Evolutionary conservation across 2,329 filamentous ascomycete species (phyloP).

Genomic region (Aspergillus quadricinctus): DNA sequence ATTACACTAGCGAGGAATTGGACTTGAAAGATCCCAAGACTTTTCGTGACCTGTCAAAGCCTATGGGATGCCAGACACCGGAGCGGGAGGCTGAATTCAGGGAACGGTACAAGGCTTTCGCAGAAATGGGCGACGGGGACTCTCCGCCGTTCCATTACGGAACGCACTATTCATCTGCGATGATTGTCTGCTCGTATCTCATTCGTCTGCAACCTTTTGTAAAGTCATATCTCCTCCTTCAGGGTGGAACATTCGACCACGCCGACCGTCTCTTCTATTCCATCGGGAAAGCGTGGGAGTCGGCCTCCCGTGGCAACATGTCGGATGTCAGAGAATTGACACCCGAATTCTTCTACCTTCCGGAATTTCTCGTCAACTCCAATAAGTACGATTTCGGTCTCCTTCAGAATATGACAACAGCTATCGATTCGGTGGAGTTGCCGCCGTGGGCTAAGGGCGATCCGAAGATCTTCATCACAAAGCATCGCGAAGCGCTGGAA

Average conservation of each 20-base stretch:
- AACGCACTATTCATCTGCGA: constrained; percentile 97
- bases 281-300: constrained; percentile 84
- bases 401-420: constrained; percentile 72
- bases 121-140: constrained; percentile 76
- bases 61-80: constrained; percentile 86
- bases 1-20: constrained; percentile 91
- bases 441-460: constrained; percentile 97
- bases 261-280: constrained; percentile 94
- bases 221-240: constrained; percentile 87
- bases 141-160: constrained; percentile 90
- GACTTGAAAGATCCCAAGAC: constrained; percentile 78
- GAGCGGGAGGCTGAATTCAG: constrained; percentile 73
- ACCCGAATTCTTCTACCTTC: constrained; percentile 95
- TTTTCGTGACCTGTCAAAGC: constrained; percentile 88
- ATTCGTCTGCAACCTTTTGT: constrained; percentile 95
- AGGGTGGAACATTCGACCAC: constrained; percentile 95
- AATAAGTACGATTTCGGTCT: constrained; percentile 93
- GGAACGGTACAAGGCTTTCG: constrained; percentile 80
- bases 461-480: constrained; percentile 89
- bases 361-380: constrained; percentile 89
- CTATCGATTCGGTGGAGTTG: constrained; percentile 81
- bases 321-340: constrained; percentile 92
- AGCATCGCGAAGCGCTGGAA: constrained; percentile 92
- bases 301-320: constrained; percentile 83
- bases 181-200: constrained; percentile 96